Evolutionary conservation across 805 yeast species (phyloP).

Genomic region (Candida anglica): DNA sequence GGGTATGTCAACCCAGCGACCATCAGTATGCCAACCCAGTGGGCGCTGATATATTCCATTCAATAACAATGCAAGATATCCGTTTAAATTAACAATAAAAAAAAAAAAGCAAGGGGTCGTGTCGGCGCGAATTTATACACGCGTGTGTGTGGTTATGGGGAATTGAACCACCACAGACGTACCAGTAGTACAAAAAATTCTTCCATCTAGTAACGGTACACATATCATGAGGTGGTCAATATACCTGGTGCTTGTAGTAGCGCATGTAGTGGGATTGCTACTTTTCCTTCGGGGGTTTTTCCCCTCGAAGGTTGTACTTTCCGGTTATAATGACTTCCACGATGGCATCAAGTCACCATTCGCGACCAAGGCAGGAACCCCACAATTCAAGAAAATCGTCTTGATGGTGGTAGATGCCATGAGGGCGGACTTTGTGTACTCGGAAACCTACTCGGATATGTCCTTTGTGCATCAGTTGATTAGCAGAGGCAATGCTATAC

Average conservation of each 20-base stretch:
- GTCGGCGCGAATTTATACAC: too few relatives aligned
- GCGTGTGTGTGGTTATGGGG: too few relatives aligned
- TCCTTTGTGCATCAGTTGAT: slow-evolving; percentile 60
- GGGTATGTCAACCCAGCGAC: too few relatives aligned
- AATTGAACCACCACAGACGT: too few relatives aligned
- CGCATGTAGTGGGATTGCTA: slow-evolving; percentile 44
- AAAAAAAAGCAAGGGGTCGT: too few relatives aligned
- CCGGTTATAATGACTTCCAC: slow-evolving; percentile 46
- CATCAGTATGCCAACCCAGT: too few relatives aligned
- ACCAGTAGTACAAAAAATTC: too few relatives aligned
- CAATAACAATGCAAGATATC: too few relatives aligned
- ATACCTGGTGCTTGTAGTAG: slow-evolving; percentile 2
- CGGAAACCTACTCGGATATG: slow-evolving; percentile 59
- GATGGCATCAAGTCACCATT: slow-evolving; percentile 22
- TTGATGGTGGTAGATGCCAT: slow-evolving; percentile 91
- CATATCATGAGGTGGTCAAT: background rate
- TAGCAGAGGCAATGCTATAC: slow-evolving; percentile 66
- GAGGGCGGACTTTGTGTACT: slow-evolving; percentile 81
- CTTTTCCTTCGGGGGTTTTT: slow-evolving; percentile 82
- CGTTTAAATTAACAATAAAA: too few relatives aligned
- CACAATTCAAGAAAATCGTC: slow-evolving; percentile 63
- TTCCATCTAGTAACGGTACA: too few relatives aligned
- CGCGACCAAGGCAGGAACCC: slow-evolving; percentile 16
- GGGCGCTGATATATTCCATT: too few relatives aligned
- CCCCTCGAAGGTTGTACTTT: slow-evolving; percentile 78